Base-by-base conservation (phyloP, 78 protist species). In the Reticulomyxa filosa region DNA sequence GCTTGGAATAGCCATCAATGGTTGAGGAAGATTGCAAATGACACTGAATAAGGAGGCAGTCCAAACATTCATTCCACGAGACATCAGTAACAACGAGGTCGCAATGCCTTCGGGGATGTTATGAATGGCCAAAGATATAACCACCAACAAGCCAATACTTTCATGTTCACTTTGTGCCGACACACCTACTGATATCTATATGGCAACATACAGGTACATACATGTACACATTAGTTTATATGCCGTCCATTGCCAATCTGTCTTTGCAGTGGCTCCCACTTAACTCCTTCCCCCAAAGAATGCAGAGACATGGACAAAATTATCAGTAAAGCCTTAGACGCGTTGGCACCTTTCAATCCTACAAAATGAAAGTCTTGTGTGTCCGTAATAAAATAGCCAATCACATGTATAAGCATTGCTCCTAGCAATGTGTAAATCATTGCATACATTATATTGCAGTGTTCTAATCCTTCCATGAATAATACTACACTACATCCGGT, bases 51-150 rank as follows among this genome's bases (percentile, higher is more conserved):
- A 11, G 2, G 27, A 13, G 23, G 65, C 37, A 27, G 20, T 4
- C 5, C 3, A 1, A 34, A 17, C 34, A 23, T 11, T 0, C 42
- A 52, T 33, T 29, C 76, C 76, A 23, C 62, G 32, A 2, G 69
- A 61, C 8, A 72, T 48, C 32, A 72, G 69, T 50, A 51, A 64
- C 27, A 72, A 38, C 13, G 61, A 48, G 22, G 64, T 48, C 0
- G 76, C 76, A 2, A 72, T 42, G 2, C 76, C 76, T 46, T 72
- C 76, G 0, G 76, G 76, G n/a, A 72, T 38, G 70, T 72, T 72
- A 70, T 72, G 76, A 1, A 72, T 26, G 13, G 76, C 67, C 13
- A 72, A 42, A 10, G 62, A 7, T 23, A 50, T 37, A 10, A 65
- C 10, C 20, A 72, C 51, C 57, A 39, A 59, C 32, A 23, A 17